These are phyloP conservation scores for Tetraselmis chui DNA, from an alignment of 139 green algal species.

Conservation along the genomic window DNA sequence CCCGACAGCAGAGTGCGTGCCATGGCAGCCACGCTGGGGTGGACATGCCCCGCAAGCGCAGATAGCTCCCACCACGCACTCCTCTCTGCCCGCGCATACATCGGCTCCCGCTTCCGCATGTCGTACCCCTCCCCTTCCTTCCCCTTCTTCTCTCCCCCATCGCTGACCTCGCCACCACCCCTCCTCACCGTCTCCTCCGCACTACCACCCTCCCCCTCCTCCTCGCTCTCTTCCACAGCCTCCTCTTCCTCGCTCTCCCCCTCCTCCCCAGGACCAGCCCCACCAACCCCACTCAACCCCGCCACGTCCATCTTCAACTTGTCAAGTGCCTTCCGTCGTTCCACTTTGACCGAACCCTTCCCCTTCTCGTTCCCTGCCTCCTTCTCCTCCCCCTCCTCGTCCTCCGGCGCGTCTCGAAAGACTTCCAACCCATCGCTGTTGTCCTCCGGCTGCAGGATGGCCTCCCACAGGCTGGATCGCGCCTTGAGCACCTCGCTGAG, in stretches of 20 bases:
- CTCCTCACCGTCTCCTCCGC: conserved; percentile 1
- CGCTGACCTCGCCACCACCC: conserved; percentile 8
- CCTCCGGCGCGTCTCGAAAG: conserved; percentile 20
- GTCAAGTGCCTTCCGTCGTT: neutral
- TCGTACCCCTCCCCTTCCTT: conserved; percentile 13
- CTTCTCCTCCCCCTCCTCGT: conserved; percentile 52
- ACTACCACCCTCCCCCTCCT: neutral
- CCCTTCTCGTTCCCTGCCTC: conserved; percentile 12
- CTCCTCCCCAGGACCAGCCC: neutral
- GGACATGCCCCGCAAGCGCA: conserved; percentile 66
- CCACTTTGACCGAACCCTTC: neutral
- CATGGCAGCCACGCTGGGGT: conserved; percentile 84
- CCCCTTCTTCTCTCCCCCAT: conserved; percentile 21
- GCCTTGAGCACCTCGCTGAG: conserved; percentile 64
- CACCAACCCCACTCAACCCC: no score
- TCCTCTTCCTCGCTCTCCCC: conserved; percentile 6
- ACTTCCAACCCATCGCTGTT: conserved; percentile 22
- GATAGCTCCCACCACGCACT: conserved; percentile 87
- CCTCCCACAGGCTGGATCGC: conserved; percentile 65
- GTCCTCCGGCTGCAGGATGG: conserved; percentile 74
- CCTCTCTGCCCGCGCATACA: conserved; percentile 60
- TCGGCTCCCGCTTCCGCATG: conserved; percentile 42
- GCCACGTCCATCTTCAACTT: neutral
- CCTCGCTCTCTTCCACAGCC: neutral
- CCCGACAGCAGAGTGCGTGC: conserved; percentile 75